Conservation (phyloP, 768 basidiomycete species). For the Myochromella boudieri region DNA sequence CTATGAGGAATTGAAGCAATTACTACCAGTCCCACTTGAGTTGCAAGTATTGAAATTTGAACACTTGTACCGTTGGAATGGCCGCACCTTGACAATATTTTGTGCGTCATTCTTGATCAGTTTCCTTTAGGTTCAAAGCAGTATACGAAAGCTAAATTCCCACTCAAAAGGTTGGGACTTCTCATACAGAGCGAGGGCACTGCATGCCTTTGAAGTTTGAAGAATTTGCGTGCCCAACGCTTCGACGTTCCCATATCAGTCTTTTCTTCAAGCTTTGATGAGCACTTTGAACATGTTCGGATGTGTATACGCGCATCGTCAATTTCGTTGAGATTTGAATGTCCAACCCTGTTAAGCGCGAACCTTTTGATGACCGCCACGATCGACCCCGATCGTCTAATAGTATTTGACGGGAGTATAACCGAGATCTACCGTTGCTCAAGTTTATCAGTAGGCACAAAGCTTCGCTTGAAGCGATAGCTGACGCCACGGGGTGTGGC, state of each 20-base stretch:
- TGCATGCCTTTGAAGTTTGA: not conserved
- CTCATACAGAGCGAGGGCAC: not conserved
- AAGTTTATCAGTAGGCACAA: conserved; percentile 4
- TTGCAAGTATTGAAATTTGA: too few species aligned
- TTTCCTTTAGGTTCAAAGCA: too few species aligned
- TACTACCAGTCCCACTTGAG: too few species aligned
- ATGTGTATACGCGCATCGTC: too few species aligned
- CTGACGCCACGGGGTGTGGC: conserved; percentile 10
- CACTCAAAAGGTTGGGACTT: too few species aligned
- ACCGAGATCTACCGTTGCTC: conserved; percentile 16
- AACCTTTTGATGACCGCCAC: conserved; percentile 25
- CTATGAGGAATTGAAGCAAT: too few species aligned
- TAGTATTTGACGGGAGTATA: conserved; percentile 8
- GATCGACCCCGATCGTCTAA: conserved; percentile 21
- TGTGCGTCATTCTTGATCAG: too few species aligned
- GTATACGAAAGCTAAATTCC: too few species aligned
- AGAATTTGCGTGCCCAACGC: not conserved
- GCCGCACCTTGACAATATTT: too few species aligned
- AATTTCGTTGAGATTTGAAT: too few species aligned
- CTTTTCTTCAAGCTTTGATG: not conserved
- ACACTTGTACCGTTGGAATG: too few species aligned
- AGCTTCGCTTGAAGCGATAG: conserved; percentile 12
- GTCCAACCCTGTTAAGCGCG: conserved; percentile 25
- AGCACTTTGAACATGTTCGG: conserved; percentile 2
- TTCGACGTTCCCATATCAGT: not conserved